phyloP scores from a whole-genome alignment of 805 yeast species.

The Saccharomycopsis sp. region DNA sequence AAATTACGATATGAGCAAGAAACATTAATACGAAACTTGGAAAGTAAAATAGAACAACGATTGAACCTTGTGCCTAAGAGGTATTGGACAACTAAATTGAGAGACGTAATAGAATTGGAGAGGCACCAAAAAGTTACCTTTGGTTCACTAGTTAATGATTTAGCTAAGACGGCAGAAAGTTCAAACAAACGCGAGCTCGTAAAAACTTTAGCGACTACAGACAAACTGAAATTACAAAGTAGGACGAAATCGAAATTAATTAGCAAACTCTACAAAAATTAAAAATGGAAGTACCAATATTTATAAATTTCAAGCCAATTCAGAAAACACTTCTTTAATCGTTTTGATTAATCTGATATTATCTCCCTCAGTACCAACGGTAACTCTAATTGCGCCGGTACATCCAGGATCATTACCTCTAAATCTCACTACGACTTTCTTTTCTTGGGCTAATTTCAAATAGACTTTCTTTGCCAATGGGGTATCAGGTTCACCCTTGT shows the following conservation, averaged over 20 bases:
- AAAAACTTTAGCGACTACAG: neutral
- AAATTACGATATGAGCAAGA: slow-evolving; percentile 16
- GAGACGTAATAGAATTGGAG: slow-evolving; percentile 17
- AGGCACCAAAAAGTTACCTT: slow-evolving; percentile 17
- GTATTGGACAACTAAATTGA: slow-evolving; percentile 17
- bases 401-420: slow-evolving; percentile 91
- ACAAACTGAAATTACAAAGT: neutral
- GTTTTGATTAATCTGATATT: slow-evolving; percentile 50
- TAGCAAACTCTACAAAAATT: too few relatives aligned
- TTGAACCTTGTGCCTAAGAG: slow-evolving; percentile 19
- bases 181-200: neutral
- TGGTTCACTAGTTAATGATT: slow-evolving; percentile 3
- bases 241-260: too few relatives aligned
- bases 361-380: slow-evolving; percentile 80
- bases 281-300: neutral
- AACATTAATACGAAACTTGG: slow-evolving; percentile 8
- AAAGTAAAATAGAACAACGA: slow-evolving; percentile 10
- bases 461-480: slow-evolving; percentile 62
- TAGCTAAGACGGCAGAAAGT: too few relatives aligned
- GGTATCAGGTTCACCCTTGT: slow-evolving; percentile 57
- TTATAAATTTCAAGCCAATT: slow-evolving; percentile 9
- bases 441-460: slow-evolving; percentile 58
- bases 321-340: slow-evolving; percentile 33
- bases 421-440: slow-evolving; percentile 79
- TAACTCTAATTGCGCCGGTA: slow-evolving; percentile 76